Conservation (phyloP, 805 yeast genomes). For the Pichia nakasei region DNA sequence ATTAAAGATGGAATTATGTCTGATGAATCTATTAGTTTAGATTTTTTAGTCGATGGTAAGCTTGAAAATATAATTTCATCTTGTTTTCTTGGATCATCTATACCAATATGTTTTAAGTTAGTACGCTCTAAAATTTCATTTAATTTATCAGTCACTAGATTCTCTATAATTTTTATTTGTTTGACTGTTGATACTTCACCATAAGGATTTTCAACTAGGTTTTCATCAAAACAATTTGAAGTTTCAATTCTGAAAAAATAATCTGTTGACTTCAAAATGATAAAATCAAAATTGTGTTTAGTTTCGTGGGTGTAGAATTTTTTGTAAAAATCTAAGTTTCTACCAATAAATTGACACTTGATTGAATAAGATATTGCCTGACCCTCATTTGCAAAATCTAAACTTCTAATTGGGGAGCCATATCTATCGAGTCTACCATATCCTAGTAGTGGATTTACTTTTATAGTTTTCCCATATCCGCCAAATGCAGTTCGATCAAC, state of each 20-base stretch:
- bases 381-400: conserved; percentile 35
- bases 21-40: background rate
- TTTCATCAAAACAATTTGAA: background rate
- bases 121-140: conserved; percentile 9
- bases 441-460: conserved; percentile 35
- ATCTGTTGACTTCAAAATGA: conserved; percentile 14
- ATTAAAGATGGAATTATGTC: conserved; percentile 2
- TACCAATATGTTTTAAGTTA: conserved; percentile 6
- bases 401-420: conserved; percentile 46
- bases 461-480: conserved; percentile 19
- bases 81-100: conserved; percentile 6
- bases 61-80: conserved; percentile 12
- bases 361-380: conserved; percentile 41
- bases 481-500: conserved; percentile 20
- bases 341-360: conserved; percentile 48
- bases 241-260: conserved; percentile 18
- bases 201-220: background rate
- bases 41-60: conserved; percentile 1
- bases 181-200: conserved; percentile 6
- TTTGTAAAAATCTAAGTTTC: conserved; percentile 24
- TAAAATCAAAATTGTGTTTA: conserved; percentile 18
- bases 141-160: conserved; percentile 8
- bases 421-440: conserved; percentile 40
- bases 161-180: conserved; percentile 11
- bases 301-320: conserved; percentile 14